Evolutionary conservation across 371 early-diverging fungal species (phyloP).

Genomic region (Lichtheimia hyalospora): DNA sequence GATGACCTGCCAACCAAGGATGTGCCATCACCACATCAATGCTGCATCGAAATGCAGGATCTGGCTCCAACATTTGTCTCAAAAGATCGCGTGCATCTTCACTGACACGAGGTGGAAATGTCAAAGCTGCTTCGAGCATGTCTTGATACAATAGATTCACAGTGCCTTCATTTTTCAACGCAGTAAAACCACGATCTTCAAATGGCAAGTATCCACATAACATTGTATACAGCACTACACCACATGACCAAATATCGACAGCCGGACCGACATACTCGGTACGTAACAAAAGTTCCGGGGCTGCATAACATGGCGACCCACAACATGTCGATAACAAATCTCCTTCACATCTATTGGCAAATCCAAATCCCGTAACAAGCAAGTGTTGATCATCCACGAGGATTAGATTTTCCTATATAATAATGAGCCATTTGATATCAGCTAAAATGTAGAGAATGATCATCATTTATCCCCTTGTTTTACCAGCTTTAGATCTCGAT

Average conservation of each 20-base stretch:
- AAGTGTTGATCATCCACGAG: constrained; percentile 81
- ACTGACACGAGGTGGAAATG: constrained; percentile 51
- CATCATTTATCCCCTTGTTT: background rate
- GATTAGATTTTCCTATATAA: constrained; percentile 76
- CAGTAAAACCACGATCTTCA: constrained; percentile 63
- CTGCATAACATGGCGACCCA: constrained; percentile 95
- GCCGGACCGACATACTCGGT: constrained; percentile 93
- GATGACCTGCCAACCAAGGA: constrained; percentile 46
- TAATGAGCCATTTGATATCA: too few relatives aligned
- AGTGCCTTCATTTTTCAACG: constrained; percentile 16
- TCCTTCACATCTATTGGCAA: constrained; percentile 83
- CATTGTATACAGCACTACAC: constrained; percentile 83
- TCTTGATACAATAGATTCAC: constrained; percentile 61
- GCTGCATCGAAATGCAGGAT: constrained; percentile 49
- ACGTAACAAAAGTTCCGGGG: constrained; percentile 91
- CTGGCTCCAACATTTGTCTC: constrained; percentile 47
- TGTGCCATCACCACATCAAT: constrained; percentile 48
- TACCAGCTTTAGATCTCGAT: constrained; percentile 67
- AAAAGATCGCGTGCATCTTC: constrained; percentile 33
- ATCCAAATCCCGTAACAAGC: constrained; percentile 97
- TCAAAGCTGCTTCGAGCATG: constrained; percentile 52
- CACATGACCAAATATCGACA: constrained; percentile 93
- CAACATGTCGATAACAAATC: constrained; percentile 86
- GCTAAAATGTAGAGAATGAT: too few relatives aligned
- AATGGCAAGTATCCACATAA: constrained; percentile 75